Base-by-base conservation (phyloP, 2,329 filamentous ascomycete genomes). In the Keithomyces neogunnii region DNA sequence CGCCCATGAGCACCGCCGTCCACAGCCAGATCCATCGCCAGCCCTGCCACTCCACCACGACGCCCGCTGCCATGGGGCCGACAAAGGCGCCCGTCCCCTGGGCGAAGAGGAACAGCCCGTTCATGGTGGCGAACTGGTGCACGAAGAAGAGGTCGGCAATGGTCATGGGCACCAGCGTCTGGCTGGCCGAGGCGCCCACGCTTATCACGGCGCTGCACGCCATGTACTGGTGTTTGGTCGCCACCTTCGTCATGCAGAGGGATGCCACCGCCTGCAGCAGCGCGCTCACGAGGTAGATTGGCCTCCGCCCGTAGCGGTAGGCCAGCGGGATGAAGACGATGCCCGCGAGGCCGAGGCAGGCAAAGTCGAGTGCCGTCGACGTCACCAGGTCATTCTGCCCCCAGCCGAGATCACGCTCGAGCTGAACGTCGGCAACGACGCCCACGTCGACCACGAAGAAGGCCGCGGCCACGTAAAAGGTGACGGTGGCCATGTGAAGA, bases 181-280 rank as follows among this genome's bases (percentile, higher is more conserved):
- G 69, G 38, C 68, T 68, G 4, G 69, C 64, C 4, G 70, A 67
- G 8, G 68, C 70, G 3, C 63, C 63, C 11, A 71, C 48, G 0
- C 70, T 66, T 9, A 62, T 60, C 0, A 67, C 45, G 10, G 65
- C 29, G 32, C 76, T 75, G 36, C 68, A 64, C 1, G 66, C 58
- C 58, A 73, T 69, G 3, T 26, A 40, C n/a, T 40, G n/a, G 13
- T 19, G 26, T 19, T 40, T 40, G 38, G 38, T 40, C 7, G 45
- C 74, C 39, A 72, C 68, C 19, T 63, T 65, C 0, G 75, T 75
- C 3, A 63, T 63, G 74, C 74, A 78, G 28, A 60, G 56, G 8
- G 53, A 51, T 0, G 53, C 71, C 0, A 52, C 68, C 38, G 71
- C 62, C 46, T 72, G 68, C 1, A 71, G 56, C 0, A 63, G 56